These are phyloP conservation scores for Colletotrichum falcatum DNA, from an alignment of 2,329 filamentous ascomycete genomes.

Conservation along the genomic window DNA sequence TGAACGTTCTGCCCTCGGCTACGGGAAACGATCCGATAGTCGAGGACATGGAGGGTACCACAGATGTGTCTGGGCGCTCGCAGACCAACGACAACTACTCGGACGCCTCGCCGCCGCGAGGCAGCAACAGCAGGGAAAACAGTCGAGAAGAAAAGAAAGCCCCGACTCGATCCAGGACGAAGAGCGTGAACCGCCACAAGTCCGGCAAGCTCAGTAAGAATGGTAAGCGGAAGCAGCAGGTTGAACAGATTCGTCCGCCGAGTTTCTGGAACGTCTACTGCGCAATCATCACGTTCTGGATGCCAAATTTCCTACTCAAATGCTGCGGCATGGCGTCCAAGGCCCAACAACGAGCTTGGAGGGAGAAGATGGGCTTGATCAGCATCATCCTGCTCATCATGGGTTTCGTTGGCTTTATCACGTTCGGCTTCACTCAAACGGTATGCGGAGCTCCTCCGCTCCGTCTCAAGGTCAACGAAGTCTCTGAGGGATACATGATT, in stretches of 20 bases:
- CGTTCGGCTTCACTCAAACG: conserved; percentile 92
- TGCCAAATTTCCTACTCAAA: conserved; percentile 83
- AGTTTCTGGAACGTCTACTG: conserved; percentile 98
- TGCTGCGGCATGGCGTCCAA: conserved; percentile 89
- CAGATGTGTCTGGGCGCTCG: conserved; percentile 60
- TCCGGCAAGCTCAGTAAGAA: conserved; percentile 75
- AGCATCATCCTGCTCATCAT: conserved; percentile 93
- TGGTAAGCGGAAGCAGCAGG: conserved; percentile 64
- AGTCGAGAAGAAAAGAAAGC: conserved; percentile 55
- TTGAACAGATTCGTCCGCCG: conserved; percentile 79
- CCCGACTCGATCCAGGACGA: conserved; percentile 46
- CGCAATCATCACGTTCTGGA: conserved; percentile 94
- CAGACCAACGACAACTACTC: conserved; percentile 59
- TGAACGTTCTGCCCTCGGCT: conserved; percentile 89
- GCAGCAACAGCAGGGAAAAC: conserved; percentile 47
- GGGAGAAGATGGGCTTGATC: conserved; percentile 97
- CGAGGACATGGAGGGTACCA: conserved; percentile 79
- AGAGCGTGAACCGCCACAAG: conserved; percentile 57
- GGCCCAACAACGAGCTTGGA: conserved; percentile 92
- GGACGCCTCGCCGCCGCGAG: conserved; percentile 53
- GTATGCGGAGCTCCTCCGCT: conserved; percentile 82
- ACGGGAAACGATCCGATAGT: conserved; percentile 91
- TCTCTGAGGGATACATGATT: conserved; percentile 89
- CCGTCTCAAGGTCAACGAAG: conserved; percentile 85
- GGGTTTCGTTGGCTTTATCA: conserved; percentile 91